A percentile compares a stretch with the other conserved stretches of the same genome.
phyloP scores from a whole-genome alignment of 2,329 filamentous ascomycete species.

The Hypomyces rosellus region DNA sequence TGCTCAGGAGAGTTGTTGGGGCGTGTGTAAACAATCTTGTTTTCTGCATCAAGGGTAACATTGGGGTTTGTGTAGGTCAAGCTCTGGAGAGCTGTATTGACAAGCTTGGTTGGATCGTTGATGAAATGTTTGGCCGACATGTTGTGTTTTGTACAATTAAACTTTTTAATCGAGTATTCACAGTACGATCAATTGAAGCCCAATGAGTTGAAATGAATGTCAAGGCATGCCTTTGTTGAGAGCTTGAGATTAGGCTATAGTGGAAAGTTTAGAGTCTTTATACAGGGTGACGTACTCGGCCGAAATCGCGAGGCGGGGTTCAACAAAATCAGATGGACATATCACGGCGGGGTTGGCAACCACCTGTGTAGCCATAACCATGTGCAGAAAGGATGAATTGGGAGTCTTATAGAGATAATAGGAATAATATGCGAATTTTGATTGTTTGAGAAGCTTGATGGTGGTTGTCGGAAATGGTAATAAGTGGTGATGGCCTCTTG shows the following conservation, averaged over 20 bases:
- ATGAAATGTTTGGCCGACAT: conserved; percentile 78
- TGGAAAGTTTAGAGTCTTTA: no score
- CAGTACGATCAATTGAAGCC: neutral
- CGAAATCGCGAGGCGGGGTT: conserved; percentile 6
- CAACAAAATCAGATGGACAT: neutral
- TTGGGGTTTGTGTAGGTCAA: conserved; percentile 81
- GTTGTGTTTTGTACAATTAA: conserved; percentile 6
- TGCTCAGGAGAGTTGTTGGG: conserved; percentile 48
- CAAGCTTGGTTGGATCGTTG: conserved; percentile 72
- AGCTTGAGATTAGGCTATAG: no score
- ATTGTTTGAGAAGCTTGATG: no score
- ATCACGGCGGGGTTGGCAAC: conserved; percentile 11
- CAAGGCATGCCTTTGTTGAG: no score
- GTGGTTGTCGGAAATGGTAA: no score
- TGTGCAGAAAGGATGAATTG: no score
- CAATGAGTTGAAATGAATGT: no score
- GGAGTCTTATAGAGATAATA: no score
- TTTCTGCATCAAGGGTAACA: conserved; percentile 66
- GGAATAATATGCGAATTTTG: no score
- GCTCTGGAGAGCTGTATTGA: conserved; percentile 67
- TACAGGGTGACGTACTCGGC: no score
- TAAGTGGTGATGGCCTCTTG: no score
- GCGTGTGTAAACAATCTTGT: conserved; percentile 79
- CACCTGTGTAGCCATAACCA: neutral
- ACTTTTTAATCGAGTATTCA: neutral